Base-by-base conservation (phyloP, 1,139 yeast species). In the Candida labiduridarum region DNA sequence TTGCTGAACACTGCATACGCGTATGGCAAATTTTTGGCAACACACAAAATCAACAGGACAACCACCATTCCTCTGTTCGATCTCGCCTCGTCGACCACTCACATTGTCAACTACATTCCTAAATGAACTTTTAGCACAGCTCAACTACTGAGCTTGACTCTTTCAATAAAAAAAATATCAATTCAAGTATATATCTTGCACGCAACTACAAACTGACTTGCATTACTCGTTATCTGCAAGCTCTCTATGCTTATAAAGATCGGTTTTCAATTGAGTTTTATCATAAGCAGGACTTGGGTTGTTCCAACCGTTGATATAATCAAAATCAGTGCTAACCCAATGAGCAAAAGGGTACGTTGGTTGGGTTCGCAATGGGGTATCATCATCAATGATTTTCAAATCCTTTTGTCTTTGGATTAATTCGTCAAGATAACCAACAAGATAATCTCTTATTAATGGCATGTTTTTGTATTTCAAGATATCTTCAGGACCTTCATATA, bases 391-490 rank as follows among this genome's bases (percentile, higher is more conserved):
- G 11, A 85, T 59, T 0, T 88, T 88, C 54, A 71, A 53, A 19
- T 83, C 82, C 11, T 77, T 60, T 63, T 86, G 92, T 39, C 87
- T 72, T 53, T 80, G 65, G 41, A 85, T 78, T 51, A 85, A 68
- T 1, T 64, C 64, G 58, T 84, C 87, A 57, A 86, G 71, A 60
- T 84, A 85, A 1, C 79, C 82, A 6, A 74, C 61, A 49, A 85
- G 72, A 57, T 84, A 87, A 58, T 83, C 85, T 61, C 87, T 74
- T 57, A 83, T 76, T 34, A 74, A 60, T 46, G 72, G 80, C 57
- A 85, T 85, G 54, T 78, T 78, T 62, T 86, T 86, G 66, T 85
- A 86, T 62, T 82, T 79, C 59, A 82, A 66, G 52, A 86, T 85
- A 48, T 78, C 79, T 54, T 80, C 83, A 4, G 90, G 90, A 0